Percentiles rank a stretch among this genome's conserved stretches.
Evolutionary conservation across 768 basidiomycete genomes (phyloP).

Genomic region (Leccinum subgranulosum): DNA sequence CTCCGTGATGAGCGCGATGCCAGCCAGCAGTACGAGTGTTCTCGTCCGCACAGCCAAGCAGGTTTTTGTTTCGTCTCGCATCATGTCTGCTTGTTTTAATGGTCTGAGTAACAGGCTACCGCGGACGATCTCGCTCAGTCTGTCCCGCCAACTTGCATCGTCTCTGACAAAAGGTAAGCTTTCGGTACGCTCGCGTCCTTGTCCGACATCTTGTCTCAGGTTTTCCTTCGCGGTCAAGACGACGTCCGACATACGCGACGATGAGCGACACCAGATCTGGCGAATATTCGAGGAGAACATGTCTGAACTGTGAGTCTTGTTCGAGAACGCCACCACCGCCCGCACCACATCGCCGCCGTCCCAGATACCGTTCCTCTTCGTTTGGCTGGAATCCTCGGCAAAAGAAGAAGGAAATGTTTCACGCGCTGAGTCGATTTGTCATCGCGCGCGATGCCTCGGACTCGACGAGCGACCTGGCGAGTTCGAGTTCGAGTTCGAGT

Average conservation of each 20-base stretch:
- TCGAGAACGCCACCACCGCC: background rate
- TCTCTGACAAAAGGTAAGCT: slow-evolving; percentile 17
- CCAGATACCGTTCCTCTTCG: slow-evolving; percentile 54
- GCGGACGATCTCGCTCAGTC: slow-evolving; percentile 18
- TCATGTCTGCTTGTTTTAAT: background rate
- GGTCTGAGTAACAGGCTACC: slow-evolving; percentile 18
- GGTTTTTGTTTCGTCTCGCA: slow-evolving; percentile 26
- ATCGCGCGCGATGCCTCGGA: slow-evolving; percentile 31
- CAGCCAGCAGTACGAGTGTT: background rate
- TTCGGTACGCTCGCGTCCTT: background rate
- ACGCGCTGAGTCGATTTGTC: slow-evolving; percentile 58
- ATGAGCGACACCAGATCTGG: slow-evolving; percentile 50
- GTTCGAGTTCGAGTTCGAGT: slow-evolving; percentile 19
- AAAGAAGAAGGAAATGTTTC: slow-evolving; percentile 62
- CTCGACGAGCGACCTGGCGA: slow-evolving; percentile 8
- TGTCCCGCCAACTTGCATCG: slow-evolving; percentile 7
- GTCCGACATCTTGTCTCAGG: slow-evolving; percentile 7
- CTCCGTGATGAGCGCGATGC: slow-evolving; percentile 11
- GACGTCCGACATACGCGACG: slow-evolving; percentile 33
- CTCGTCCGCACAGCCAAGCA: slow-evolving; percentile 32
- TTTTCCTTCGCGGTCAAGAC: slow-evolving; percentile 22
- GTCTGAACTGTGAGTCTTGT: slow-evolving; percentile 35
- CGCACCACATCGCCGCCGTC: background rate
- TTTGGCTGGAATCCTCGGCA: slow-evolving; percentile 61
- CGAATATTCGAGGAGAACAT: slow-evolving; percentile 54